These are phyloP conservation scores for Mucor saturninus DNA, from an alignment of 371 early-diverging fungal genomes.

Conservation along the genomic window DNA sequence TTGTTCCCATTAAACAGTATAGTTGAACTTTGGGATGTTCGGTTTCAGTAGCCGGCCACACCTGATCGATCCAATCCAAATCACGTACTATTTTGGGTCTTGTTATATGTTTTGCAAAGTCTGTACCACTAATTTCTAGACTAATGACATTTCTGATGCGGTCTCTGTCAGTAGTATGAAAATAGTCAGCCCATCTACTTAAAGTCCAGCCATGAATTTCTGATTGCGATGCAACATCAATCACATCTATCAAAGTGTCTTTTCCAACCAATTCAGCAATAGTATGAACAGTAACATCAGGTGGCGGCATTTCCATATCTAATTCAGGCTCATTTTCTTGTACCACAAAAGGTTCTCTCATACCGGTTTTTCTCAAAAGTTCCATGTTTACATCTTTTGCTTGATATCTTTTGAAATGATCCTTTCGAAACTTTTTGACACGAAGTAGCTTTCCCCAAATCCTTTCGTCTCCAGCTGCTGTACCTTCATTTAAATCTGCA, in stretches of 20 bases:
- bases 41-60: constrained; percentile 76
- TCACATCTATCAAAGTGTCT: constrained; percentile 70
- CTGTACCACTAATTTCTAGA: constrained; percentile 81
- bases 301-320: constrained; percentile 83
- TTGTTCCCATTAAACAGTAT: constrained; percentile 91
- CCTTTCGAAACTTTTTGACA: constrained; percentile 58
- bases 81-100: constrained; percentile 84
- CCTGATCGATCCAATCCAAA: constrained; percentile 84
- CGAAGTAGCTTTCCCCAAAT: constrained; percentile 68
- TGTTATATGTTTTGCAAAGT: constrained; percentile 64
- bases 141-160: constrained; percentile 87
- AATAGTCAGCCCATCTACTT: constrained; percentile 84
- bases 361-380: constrained; percentile 59
- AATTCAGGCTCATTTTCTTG: constrained; percentile 60
- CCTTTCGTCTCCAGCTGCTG: constrained; percentile 61
- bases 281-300: constrained; percentile 63
- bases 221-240: constrained; percentile 84
- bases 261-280: constrained; percentile 73
- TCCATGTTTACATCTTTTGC: constrained; percentile 63
- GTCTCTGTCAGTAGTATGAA: constrained; percentile 62
- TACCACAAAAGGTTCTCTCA: constrained; percentile 69
- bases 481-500: constrained; percentile 73
- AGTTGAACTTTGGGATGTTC: constrained; percentile 87
- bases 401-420: constrained; percentile 60
- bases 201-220: constrained; percentile 79